Evolutionary conservation across 2,329 filamentous ascomycete species (phyloP), one percentile per base, ranked within the genome.

Genomic region (Penicillium sp.): DNA sequence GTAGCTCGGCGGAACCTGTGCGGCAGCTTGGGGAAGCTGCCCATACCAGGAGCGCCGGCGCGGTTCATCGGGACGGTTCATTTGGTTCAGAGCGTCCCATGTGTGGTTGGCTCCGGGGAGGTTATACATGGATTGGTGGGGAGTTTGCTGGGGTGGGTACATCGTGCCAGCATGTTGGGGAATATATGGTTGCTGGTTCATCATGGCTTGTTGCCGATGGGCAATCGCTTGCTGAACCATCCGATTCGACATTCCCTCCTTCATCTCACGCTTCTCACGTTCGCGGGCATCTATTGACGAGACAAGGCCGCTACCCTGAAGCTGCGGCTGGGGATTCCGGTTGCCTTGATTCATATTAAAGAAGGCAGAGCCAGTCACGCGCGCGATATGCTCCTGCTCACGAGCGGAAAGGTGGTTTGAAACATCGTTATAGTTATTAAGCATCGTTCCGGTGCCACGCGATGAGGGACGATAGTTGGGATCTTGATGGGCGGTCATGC

Each of bases 331-430:
- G 39, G 75, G 72, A 53, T 79, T 80, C 56, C 76, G 76, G 45
- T 78, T 78, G 44, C 80, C 80, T 33, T 67, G 71, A 4, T 80
- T 81, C 67, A 95, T 76, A 52, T 82, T 84, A 61, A 95, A 81
- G 44, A 95, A 76, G 0, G 91, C 88, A 0, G 84, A 85, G 1
- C 89, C 88, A 0, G 90, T 95, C 61, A 90, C 79, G 33, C 88
- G 84, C 9, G 91, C 89, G n/a, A 95, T 81, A 60, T 95, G 87
- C 71, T 95, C 90, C 68, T 95, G 91, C 70, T 96, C 91, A 14
- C 88, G 84, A 16, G 91, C 91, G 18, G 89, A 91, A n/a, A 96
- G 78, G 51, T 86, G 82, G 0, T 76, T 73, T 8, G 81, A 78
- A 22, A 80, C 72, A 57, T 83, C 79, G 44, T 76, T 76, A 24